Conservation (phyloP, 441 rosid species). For the Populus hybrid region DNA sequence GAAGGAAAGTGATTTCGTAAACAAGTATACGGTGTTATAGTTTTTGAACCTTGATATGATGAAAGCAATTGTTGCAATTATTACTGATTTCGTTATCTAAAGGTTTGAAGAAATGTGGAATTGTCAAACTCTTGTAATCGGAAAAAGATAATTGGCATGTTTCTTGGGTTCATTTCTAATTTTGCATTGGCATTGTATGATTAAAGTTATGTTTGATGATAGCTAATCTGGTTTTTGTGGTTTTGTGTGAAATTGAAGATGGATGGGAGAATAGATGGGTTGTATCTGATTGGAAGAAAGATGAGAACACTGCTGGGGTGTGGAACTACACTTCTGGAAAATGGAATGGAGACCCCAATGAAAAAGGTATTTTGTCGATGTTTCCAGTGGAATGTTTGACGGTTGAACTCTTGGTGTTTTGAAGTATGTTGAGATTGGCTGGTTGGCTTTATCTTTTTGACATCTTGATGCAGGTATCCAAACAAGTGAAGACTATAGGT, state of each 20-base stretch:
- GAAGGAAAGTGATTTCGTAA: background rate
- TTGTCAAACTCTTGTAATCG: background rate
- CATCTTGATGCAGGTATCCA: constrained; percentile 61
- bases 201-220: background rate
- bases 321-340: constrained; percentile 92
- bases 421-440: background rate
- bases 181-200: background rate
- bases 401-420: background rate
- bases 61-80: background rate
- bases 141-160: background rate
- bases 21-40: background rate
- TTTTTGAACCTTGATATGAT: background rate
- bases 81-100: no score
- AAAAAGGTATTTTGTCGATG: constrained; percentile 51
- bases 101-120: background rate
- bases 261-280: constrained; percentile 95
- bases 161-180: background rate
- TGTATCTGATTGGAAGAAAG: constrained; percentile 90
- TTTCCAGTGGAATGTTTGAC: background rate
- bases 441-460: background rate
- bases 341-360: constrained; percentile 82
- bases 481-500: constrained; percentile 84
- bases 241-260: constrained; percentile 38
- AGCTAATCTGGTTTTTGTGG: background rate
- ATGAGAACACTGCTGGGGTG: constrained; percentile 73